phyloP scores from a whole-genome alignment of 352 stramenopile species.

The Stramenopiles sp. region DNA sequence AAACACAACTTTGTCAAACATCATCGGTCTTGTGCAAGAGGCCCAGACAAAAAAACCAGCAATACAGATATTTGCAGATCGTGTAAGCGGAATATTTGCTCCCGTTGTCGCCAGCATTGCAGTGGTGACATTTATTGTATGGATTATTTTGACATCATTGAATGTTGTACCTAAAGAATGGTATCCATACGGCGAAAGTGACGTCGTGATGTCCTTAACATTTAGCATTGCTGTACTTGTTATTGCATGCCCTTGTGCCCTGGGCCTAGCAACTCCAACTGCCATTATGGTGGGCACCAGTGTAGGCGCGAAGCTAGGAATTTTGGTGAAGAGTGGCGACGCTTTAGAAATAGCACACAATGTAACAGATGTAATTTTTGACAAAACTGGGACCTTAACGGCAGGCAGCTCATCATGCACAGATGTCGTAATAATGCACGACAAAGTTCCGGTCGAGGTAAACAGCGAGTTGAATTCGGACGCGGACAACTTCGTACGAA shows the following conservation, averaged over 20 bases:
- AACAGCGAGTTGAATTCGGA: no score
- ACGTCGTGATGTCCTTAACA: conserved; percentile 80
- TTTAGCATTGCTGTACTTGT: conserved; percentile 93
- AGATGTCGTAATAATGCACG: not conserved
- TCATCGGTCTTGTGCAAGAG: conserved; percentile 92
- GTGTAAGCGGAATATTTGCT: conserved; percentile 74
- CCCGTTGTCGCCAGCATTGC: conserved; percentile 75
- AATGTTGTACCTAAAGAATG: conserved; percentile 34
- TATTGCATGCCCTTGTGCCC: conserved; percentile 93
- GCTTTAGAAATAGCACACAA: conserved; percentile 68
- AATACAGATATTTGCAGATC: conserved; percentile 91
- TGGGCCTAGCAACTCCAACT: conserved; percentile 93
- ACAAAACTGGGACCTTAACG: conserved; percentile 99
- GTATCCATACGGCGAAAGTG: conserved; percentile 2
- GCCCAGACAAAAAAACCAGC: conserved; percentile 90
- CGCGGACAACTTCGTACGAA: not conserved
- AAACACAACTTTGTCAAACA: conserved; percentile 83
- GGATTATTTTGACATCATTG: conserved; percentile 56
- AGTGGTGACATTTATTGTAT: conserved; percentile 76
- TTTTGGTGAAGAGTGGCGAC: conserved; percentile 95
- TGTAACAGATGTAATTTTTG: conserved; percentile 87
- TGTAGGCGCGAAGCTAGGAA: conserved; percentile 78
- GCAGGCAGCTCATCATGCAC: conserved; percentile 43
- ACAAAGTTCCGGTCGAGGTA: not conserved
- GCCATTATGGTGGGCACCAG: conserved; percentile 95